phyloP scores from a whole-genome alignment of 768 basidiomycete genomes.

The Tricholoma hemisulphureum region DNA sequence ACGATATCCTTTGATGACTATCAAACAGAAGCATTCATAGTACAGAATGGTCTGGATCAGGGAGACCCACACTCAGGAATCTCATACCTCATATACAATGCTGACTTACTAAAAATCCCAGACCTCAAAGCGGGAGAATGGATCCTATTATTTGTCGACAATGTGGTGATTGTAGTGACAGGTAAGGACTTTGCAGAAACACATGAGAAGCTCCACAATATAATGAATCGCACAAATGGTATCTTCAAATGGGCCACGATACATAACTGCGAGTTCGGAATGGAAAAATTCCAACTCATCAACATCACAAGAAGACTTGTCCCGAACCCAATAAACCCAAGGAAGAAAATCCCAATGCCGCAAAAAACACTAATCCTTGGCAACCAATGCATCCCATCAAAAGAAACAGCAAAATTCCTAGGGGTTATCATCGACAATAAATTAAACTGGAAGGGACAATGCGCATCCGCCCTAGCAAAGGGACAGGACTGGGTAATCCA shows the following conservation, averaged over 20 bases:
- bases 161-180: background rate
- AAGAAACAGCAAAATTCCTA: constrained; percentile 22
- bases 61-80: constrained; percentile 23
- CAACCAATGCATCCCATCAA: background rate
- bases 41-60: constrained; percentile 20
- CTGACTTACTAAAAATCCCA: constrained; percentile 16
- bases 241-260: constrained; percentile 12
- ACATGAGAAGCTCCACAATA: background rate
- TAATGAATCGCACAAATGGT: constrained; percentile 10
- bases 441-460: constrained; percentile 13
- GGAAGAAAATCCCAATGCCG: background rate
- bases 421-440: constrained; percentile 23
- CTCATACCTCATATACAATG: constrained; percentile 27
- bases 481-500: background rate
- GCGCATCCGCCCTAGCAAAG: constrained; percentile 4
- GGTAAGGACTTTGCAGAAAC: background rate
- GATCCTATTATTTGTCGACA: background rate
- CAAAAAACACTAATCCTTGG: too few species aligned
- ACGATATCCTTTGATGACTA: background rate
- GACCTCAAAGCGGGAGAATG: constrained; percentile 11
- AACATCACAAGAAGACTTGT: background rate
- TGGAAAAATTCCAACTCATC: constrained; percentile 3
- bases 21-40: background rate
- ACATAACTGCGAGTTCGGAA: constrained; percentile 25
- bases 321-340: too few species aligned